phyloP scores from a whole-genome alignment of 2,329 filamentous ascomycete species.

The Alternaria novae-zelandiae region DNA sequence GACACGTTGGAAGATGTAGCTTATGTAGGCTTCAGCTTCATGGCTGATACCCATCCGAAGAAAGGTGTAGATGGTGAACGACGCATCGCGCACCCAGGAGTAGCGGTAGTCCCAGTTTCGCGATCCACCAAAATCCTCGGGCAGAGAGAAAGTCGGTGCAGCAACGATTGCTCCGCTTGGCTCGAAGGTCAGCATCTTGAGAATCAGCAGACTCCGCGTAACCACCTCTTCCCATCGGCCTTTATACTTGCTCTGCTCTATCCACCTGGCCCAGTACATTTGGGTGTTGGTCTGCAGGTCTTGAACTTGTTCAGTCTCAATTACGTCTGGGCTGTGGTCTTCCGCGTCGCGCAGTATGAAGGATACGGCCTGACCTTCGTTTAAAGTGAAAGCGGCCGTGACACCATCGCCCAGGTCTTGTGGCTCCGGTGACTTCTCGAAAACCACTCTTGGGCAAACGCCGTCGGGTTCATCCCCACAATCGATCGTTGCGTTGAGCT shows the following conservation, averaged over 20 bases:
- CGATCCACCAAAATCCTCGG: conserved; percentile 61
- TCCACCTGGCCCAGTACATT: conserved; percentile 76
- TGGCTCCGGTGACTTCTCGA: conserved; percentile 60
- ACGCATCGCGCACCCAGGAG: conserved; percentile 78
- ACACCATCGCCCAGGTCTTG: conserved; percentile 68
- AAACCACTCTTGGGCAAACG: conserved; percentile 60
- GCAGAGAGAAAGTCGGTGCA: conserved; percentile 77
- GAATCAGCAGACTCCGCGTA: conserved; percentile 71
- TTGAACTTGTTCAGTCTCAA: conserved; percentile 66
- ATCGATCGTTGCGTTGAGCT: conserved; percentile 72
- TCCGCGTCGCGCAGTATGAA: conserved; percentile 68
- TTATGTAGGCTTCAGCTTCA: conserved; percentile 80
- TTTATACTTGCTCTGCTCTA: conserved; percentile 71
- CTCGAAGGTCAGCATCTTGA: conserved; percentile 80
- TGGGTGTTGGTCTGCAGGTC: conserved; percentile 72
- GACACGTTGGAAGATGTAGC: conserved; percentile 76
- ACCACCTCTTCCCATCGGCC: conserved; percentile 77
- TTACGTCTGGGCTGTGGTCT: conserved; percentile 63
- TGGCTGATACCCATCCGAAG: conserved; percentile 76
- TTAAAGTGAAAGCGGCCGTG: conserved; percentile 63
- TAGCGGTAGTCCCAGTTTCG: conserved; percentile 74
- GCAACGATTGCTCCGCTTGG: conserved; percentile 80
- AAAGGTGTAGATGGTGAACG: conserved; percentile 78
- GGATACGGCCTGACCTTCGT: conserved; percentile 72
- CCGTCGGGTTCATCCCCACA: conserved; percentile 59